phyloP scores from a whole-genome alignment of 1,139 yeast species.

The Lodderomyces elongisporus region DNA sequence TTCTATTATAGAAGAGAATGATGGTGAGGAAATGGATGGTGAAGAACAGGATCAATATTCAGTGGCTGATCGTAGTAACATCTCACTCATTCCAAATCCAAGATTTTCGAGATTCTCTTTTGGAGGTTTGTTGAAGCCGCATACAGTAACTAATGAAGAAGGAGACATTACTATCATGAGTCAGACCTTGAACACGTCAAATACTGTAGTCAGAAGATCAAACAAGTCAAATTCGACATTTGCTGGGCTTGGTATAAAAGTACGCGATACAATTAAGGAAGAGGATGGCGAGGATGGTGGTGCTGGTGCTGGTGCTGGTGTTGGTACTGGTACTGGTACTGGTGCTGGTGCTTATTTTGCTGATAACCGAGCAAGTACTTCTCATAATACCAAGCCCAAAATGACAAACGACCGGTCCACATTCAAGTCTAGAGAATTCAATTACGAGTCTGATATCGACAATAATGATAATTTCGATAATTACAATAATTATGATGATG shows the following conservation, averaged over 20 bases:
- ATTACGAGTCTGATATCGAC: background rate
- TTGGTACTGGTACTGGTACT: no score
- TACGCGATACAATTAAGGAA: slow-evolving; percentile 10
- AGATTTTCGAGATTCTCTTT: slow-evolving; percentile 42
- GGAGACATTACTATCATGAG: slow-evolving; percentile 28
- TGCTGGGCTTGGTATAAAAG: slow-evolving; percentile 28
- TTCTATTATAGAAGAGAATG: slow-evolving; percentile 4
- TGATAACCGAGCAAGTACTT: no score
- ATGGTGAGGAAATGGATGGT: slow-evolving; percentile 5
- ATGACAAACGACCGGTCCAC: no score
- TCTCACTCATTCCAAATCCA: slow-evolving; percentile 38
- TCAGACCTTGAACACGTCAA: slow-evolving; percentile 20
- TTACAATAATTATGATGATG: slow-evolving; percentile 10
- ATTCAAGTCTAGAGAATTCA: background rate
- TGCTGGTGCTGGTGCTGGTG: no score
- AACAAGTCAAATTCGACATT: slow-evolving; percentile 13
- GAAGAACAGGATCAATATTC: slow-evolving; percentile 2
- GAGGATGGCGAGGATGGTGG: slow-evolving; percentile 11
- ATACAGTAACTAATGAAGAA: slow-evolving; percentile 20
- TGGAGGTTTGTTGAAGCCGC: slow-evolving; percentile 29
- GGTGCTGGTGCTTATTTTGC: no score
- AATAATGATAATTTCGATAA: background rate
- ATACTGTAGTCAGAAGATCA: slow-evolving; percentile 28
- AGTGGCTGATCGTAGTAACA: slow-evolving; percentile 3
- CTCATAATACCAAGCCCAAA: no score